Evolutionary conservation across 2,329 filamentous ascomycete genomes (phyloP).

Genomic region (Venturia oleaginea): DNA sequence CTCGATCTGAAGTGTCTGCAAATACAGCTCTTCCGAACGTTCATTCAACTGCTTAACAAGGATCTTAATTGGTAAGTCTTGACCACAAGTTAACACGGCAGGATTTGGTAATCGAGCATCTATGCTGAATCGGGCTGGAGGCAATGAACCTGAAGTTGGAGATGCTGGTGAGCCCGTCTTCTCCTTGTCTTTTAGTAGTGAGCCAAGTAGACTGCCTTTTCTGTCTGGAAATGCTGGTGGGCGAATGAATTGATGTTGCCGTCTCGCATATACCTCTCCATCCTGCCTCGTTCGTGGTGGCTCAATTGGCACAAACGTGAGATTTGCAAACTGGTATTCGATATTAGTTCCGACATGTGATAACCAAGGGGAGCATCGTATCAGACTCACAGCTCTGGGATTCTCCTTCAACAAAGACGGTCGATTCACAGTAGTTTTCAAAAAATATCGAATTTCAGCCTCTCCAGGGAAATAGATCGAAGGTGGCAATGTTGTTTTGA

Average conservation of each 20-base stretch:
- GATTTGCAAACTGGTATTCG: conserved; percentile 26
- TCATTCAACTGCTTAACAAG: conserved; percentile 68
- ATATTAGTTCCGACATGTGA: background rate
- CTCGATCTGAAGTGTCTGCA: conserved; percentile 73
- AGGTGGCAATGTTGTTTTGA: conserved; percentile 79
- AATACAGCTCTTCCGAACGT: conserved; percentile 59
- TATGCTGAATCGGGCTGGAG: conserved; percentile 54
- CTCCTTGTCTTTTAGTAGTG: background rate
- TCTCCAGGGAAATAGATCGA: conserved; percentile 81
- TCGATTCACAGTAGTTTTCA: conserved; percentile 91
- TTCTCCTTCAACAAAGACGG: conserved; percentile 88
- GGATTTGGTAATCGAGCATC: conserved; percentile 84
- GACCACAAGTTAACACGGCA: conserved; percentile 79
- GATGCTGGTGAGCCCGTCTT: conserved; percentile 9
- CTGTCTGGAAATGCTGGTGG: conserved; percentile 5
- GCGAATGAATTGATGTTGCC: conserved; percentile 51
- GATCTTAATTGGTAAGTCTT: conserved; percentile 71
- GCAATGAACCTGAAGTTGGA: conserved; percentile 20
- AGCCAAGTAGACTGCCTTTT: conserved; percentile 6
- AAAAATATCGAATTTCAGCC: conserved; percentile 86
- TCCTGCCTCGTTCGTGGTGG: conserved; percentile 63
- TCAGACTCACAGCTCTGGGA: conserved; percentile 46
- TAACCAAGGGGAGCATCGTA: background rate
- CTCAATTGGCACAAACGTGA: conserved; percentile 90
- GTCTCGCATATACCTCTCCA: conserved; percentile 76